Base-by-base conservation (phyloP, 2,329 filamentous ascomycete species). In the Talaromyces sp. region DNA sequence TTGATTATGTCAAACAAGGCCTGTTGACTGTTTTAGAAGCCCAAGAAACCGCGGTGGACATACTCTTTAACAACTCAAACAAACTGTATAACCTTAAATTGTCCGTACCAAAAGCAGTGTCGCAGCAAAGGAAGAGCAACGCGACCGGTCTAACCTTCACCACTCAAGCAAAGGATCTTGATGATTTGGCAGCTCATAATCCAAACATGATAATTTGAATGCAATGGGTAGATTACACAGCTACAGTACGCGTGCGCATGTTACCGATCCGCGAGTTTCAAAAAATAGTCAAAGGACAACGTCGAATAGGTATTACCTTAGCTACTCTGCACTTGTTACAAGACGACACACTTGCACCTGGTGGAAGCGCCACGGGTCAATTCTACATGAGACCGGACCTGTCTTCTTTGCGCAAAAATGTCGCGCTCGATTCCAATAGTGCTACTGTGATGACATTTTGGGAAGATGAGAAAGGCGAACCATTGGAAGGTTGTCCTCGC, bases 161-260 rank as follows among this genome's bases (percentile, higher is more conserved):
- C 9, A 46, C 63, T 13, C 51, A 63, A 28, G 53, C 58, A 8
- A 58, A 69, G 22, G 64, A 69, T 9, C 64, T 78, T 1, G 74
- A 79, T 13, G 65, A 67, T 0, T 84, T 87, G 65, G 69, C 84
- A 9, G 69, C 73, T 17, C 69, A 73, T 17, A 78, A 85, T 56
- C 72, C 79, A 0, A 69, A 75, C 0, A 75, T 85, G 60, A 92
- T 86, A 66, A 72, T 95, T 17, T 85, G 89, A 61, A 76, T 93
- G 11, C 87, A 88, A 70, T 95, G 88, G 84, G 77, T 88, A 22
- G 90, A 95, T 71, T 87, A 89, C 70, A 90, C 89, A n/a, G 84
- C 84, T 1, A 87, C 82, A 2, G 70, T 85, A 0, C 81, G 88
- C 15, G 80, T 84, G 63, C 82, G 89, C 2, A 81, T 90, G 61